Conservation (phyloP, 345 rosid genomes). For the Gossypium sturtianum region DNA sequence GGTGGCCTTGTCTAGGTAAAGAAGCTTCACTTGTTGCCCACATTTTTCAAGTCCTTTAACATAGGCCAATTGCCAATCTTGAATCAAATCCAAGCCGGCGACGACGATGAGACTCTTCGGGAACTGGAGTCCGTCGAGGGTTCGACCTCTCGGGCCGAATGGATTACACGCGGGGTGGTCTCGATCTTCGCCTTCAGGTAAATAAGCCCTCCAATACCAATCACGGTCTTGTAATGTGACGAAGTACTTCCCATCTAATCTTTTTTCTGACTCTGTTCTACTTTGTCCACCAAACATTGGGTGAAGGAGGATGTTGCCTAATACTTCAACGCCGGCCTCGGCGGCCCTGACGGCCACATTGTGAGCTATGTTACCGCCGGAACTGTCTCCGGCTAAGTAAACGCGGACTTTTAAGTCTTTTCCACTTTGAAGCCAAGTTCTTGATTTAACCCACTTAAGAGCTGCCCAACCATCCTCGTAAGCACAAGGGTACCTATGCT, state of each 20-base stretch:
- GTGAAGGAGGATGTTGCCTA: constrained; percentile 81
- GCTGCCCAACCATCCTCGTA: constrained; percentile 96
- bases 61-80: constrained; percentile 86
- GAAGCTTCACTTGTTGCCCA: constrained; percentile 61
- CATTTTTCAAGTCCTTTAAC: constrained; percentile 60
- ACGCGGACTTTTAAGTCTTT: constrained; percentile 58
- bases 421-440: constrained; percentile 81
- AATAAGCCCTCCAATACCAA: constrained; percentile 93
- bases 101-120: constrained; percentile 85
- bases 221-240: constrained; percentile 79
- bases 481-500: constrained; percentile 74
- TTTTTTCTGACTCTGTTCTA: constrained; percentile 69
- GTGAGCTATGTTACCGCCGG: constrained; percentile 92
- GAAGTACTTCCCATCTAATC: constrained; percentile 74
- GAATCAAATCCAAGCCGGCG: constrained; percentile 86
- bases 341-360: constrained; percentile 77
- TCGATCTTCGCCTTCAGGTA: constrained; percentile 80
- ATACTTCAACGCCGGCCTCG: constrained; percentile 42
- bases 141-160: constrained; percentile 71
- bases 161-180: constrained; percentile 93
- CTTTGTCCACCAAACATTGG: constrained; percentile 84
- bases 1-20: constrained; percentile 67
- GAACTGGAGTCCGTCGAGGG: constrained; percentile 41
- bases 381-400: constrained; percentile 86
- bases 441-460: constrained; percentile 79